Base-by-base conservation (phyloP, 176 grass and related monocot genomes). In the Ensete glaucum region DNA sequence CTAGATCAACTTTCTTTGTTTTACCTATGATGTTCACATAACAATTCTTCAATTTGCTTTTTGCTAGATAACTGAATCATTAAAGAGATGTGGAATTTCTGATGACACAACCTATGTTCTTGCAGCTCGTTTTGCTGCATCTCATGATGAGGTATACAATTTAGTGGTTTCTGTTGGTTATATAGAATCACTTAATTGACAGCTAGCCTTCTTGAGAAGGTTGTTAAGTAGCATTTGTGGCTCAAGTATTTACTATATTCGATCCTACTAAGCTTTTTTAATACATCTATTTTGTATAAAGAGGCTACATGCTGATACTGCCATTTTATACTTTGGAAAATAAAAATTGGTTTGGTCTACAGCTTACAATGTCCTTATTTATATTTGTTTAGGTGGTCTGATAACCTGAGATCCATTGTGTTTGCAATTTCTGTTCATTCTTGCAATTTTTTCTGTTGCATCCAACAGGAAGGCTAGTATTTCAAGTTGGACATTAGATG, bases 21-120 rank as follows among this genome's bases (percentile, higher is more conserved):
- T 56, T 78, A 50, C 6, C 10, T 52, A 56, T 50, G 14, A 20
- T 71, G 9, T 53, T 43, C 43, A 14, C 43, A 62, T 23, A 10
- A 59, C 55, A 79, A 49, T 16, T 20, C 13, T n/a, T 64, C 34
- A 19, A 53, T 63, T 11, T 64, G 17, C 63, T 7, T 52, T 80
- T 7, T 63, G 53, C 54, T 79, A 99, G 96, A 99, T 95, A 78
- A 79, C 86, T 0, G 96, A 99, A 67, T 99, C 91, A 68, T 68
- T 95, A 19, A 99, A 99, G 77, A 83, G 91, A 23, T 91, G 91
- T 2, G 91, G 96, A 11, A 91, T 99, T 62, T 87, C 96, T 34
- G 86, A 95, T 59, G 82, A 91, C 22, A 89, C 82, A 15, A 84
- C 15, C 1, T 91, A 99, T 73, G 85, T 99, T 81, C 91, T 99